Evolutionary conservation across 495 filamentous ascomycete species (phyloP).

Genomic region (Platismatia glauca): DNA sequence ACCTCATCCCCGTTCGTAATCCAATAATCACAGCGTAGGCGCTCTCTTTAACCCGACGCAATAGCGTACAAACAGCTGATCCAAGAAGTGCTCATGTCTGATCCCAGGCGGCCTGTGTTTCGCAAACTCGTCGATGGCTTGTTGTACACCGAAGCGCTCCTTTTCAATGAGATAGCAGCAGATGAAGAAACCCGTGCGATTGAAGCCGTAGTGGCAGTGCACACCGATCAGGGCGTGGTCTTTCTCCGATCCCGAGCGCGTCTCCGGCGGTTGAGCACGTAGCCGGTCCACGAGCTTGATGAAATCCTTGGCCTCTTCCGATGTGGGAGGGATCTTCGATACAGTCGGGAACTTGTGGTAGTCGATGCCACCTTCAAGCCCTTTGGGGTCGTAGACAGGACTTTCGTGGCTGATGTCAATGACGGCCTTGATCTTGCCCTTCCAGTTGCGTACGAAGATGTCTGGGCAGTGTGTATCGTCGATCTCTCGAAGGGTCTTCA

Average conservation of each 20-base stretch:
- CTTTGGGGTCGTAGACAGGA: slow-evolving; percentile 75
- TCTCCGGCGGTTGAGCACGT: slow-evolving; percentile 25
- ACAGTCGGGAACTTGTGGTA: slow-evolving; percentile 89
- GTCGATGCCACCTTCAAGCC: slow-evolving; percentile 60
- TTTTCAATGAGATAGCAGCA: slow-evolving; percentile 86
- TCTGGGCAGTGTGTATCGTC: slow-evolving; percentile 76
- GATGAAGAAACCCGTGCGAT: slow-evolving; percentile 84
- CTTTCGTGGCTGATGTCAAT: slow-evolving; percentile 83
- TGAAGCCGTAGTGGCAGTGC: slow-evolving; percentile 94
- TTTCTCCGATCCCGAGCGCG: no score
- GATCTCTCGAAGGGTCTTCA: slow-evolving; percentile 82
- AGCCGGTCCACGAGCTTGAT: slow-evolving; percentile 69
- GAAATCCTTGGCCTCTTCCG: slow-evolving; percentile 67
- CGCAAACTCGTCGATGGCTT: slow-evolving; percentile 76
- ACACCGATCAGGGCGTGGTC: slow-evolving; percentile 56
- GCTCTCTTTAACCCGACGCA: slow-evolving; percentile 46
- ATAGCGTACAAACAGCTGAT: slow-evolving; percentile 77
- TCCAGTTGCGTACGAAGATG: slow-evolving; percentile 61
- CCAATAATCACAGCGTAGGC: slow-evolving; percentile 42
- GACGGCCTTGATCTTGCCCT: slow-evolving; percentile 57
- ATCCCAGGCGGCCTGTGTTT: slow-evolving; percentile 70
- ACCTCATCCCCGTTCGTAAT: no score
- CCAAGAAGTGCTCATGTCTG: slow-evolving; percentile 80
- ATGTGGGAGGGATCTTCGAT: slow-evolving; percentile 78
- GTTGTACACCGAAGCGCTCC: slow-evolving; percentile 58